Evolutionary conservation across 176 grass and related monocot genomes (phyloP).

Genomic region (Juncus inflexus): DNA sequence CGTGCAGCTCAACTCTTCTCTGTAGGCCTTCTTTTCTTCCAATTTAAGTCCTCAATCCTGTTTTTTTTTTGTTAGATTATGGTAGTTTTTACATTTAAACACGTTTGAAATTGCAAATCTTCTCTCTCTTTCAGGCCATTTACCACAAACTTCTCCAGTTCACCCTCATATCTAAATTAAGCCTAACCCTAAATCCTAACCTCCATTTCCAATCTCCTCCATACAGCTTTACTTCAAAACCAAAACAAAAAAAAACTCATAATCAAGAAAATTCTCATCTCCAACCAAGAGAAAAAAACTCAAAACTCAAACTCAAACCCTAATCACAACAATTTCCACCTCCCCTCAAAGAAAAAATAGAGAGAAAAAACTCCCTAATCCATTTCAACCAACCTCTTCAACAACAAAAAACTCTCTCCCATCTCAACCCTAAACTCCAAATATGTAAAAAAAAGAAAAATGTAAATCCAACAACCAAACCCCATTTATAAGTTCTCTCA

Average conservation of each 20-base stretch:
- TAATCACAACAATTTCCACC: background rate
- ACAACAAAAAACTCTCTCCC: background rate
- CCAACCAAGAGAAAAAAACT: background rate
- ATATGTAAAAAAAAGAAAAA: background rate
- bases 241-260: too few species aligned
- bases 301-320: conserved; percentile 3
- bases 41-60: conserved; percentile 10
- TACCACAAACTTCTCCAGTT: too few species aligned
- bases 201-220: too few species aligned
- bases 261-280: too few species aligned
- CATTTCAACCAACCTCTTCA: background rate
- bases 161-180: too few species aligned
- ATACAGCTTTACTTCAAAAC: too few species aligned
- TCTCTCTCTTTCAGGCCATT: too few species aligned
- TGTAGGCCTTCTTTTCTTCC: background rate
- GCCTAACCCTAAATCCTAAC: too few species aligned
- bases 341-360: background rate
- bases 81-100: too few species aligned
- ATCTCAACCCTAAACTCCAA: conserved; percentile 1
- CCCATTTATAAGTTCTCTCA: too few species aligned
- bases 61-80: background rate
- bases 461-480: too few species aligned
- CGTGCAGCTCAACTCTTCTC: background rate
- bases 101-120: too few species aligned
- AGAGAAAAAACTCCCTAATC: background rate